These are phyloP conservation scores for Didymella arachidicola DNA, from an alignment of 2,329 filamentous ascomycete genomes.

Conservation along the genomic window DNA sequence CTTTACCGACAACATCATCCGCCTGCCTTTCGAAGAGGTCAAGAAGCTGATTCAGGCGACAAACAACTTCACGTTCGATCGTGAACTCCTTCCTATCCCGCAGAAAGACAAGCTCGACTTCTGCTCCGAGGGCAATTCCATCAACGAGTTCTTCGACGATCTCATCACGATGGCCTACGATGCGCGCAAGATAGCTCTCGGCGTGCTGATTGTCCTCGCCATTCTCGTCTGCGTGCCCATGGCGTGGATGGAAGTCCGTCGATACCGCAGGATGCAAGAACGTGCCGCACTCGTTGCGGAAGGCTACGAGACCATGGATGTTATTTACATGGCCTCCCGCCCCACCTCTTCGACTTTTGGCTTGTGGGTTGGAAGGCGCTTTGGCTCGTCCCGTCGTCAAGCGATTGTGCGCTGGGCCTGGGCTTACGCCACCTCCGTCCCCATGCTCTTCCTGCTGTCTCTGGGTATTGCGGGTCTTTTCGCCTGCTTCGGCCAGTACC, in stretches of 20 bases:
- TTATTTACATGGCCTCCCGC: slow-evolving; percentile 85
- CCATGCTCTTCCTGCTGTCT: slow-evolving; percentile 85
- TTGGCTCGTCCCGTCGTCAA: slow-evolving; percentile 70
- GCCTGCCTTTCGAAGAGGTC: slow-evolving; percentile 81
- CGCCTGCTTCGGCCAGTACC: slow-evolving; percentile 80
- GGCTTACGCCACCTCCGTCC: slow-evolving; percentile 84
- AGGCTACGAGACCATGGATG: slow-evolving; percentile 81
- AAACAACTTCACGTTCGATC: slow-evolving; percentile 78
- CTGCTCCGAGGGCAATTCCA: slow-evolving; percentile 83
- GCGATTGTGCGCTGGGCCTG: slow-evolving; percentile 82
- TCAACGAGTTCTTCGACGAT: slow-evolving; percentile 82
- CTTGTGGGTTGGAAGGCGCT: slow-evolving; percentile 71
- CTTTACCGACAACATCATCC: slow-evolving; percentile 76
- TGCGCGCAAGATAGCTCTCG: slow-evolving; percentile 78
- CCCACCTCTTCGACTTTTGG: slow-evolving; percentile 78
- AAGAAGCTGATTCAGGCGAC: slow-evolving; percentile 75
- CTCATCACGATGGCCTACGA: slow-evolving; percentile 71
- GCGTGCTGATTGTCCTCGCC: slow-evolving; percentile 75
- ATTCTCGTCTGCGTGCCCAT: slow-evolving; percentile 78
- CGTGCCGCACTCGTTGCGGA: slow-evolving; percentile 72
- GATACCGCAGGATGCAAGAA: slow-evolving; percentile 76
- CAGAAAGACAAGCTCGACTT: slow-evolving; percentile 83
- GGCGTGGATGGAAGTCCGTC: slow-evolving; percentile 79
- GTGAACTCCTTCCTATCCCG: slow-evolving; percentile 80
- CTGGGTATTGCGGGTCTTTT: slow-evolving; percentile 84